These are phyloP conservation scores for Cymbidium sinense DNA, from an alignment of 106 monocot species.

Conservation along the genomic window DNA sequence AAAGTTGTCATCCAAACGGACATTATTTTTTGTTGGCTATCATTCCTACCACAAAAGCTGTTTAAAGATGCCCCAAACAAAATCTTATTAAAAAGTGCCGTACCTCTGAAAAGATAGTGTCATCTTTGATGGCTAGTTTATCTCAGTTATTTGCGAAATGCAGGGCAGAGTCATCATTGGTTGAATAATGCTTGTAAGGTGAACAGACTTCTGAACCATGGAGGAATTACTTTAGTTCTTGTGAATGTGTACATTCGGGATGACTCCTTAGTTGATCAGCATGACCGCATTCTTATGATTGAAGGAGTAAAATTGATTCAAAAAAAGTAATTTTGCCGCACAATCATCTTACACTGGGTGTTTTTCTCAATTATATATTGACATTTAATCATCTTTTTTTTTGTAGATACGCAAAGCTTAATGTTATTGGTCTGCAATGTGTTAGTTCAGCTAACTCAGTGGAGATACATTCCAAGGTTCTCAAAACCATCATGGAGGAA, in stretches of 20 bases:
- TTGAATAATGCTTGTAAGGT: constrained; percentile 22
- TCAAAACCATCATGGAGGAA: constrained; percentile 31
- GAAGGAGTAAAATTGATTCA: constrained; percentile 37
- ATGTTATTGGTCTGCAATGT: constrained; percentile 34
- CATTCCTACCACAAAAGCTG: too few relatives aligned
- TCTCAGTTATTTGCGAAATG: neutral
- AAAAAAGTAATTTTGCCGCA: constrained; percentile 17
- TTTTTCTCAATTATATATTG: neutral
- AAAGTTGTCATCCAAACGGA: too few relatives aligned
- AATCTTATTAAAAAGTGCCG: neutral
- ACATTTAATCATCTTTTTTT: constrained; percentile 2
- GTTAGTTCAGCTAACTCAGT: constrained; percentile 18
- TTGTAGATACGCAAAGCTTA: constrained; percentile 35
- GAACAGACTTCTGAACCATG: constrained; percentile 5
- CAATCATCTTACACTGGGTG: neutral
- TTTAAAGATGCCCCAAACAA: too few relatives aligned
- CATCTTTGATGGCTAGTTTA: neutral
- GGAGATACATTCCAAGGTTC: constrained; percentile 13
- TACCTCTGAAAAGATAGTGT: neutral
- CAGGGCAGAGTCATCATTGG: constrained; percentile 46
- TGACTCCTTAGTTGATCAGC: constrained; percentile 2
- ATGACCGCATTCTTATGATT: constrained; percentile 14
- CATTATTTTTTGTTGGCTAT: too few relatives aligned
- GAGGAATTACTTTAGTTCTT: constrained; percentile 27
- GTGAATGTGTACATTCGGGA: constrained; percentile 9